phyloP scores from a whole-genome alignment of 768 basidiomycete genomes.

The Rhizopogon vinicolor region DNA sequence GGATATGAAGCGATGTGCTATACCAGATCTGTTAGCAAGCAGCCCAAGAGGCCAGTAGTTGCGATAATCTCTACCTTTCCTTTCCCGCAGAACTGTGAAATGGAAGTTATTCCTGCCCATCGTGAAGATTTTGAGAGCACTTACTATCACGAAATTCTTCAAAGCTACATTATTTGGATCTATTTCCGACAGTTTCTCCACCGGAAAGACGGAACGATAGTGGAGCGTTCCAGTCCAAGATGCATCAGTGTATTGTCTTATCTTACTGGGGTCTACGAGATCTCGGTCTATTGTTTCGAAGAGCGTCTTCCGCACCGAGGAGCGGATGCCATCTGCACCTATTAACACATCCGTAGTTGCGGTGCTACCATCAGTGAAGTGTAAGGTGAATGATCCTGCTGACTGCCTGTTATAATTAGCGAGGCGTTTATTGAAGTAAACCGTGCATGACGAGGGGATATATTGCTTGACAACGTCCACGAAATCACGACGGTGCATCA shows the following conservation, averaged over 20 bases:
- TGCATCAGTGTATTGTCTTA: slow-evolving; percentile 19
- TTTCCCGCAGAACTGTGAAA: slow-evolving; percentile 3
- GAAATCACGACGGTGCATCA: slow-evolving; percentile 21
- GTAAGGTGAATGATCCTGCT: neutral
- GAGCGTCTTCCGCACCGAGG: slow-evolving; percentile 19
- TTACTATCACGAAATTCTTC: slow-evolving; percentile 11
- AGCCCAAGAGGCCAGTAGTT: neutral
- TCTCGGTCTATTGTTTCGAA: slow-evolving; percentile 9
- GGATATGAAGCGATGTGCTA: slow-evolving; percentile 37
- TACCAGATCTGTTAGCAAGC: neutral
- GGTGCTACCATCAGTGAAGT: slow-evolving; percentile 21
- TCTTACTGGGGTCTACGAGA: neutral
- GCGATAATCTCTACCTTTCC: neutral
- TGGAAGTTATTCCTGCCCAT: slow-evolving; percentile 4
- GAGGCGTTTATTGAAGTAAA: slow-evolving; percentile 16
- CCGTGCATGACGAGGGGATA: slow-evolving; percentile 13
- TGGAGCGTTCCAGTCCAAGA: slow-evolving; percentile 37
- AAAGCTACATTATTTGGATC: slow-evolving; percentile 13
- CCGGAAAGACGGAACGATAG: slow-evolving; percentile 33
- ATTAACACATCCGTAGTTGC: slow-evolving; percentile 37
- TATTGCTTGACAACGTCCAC: slow-evolving; percentile 12
- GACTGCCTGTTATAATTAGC: slow-evolving; percentile 6
- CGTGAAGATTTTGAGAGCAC: neutral
- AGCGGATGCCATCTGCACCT: slow-evolving; percentile 42
- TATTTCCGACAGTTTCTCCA: slow-evolving; percentile 16